These are phyloP conservation scores for Zymoseptoria crescenta DNA, from an alignment of 2,329 filamentous ascomycete species.

Conservation along the genomic window DNA sequence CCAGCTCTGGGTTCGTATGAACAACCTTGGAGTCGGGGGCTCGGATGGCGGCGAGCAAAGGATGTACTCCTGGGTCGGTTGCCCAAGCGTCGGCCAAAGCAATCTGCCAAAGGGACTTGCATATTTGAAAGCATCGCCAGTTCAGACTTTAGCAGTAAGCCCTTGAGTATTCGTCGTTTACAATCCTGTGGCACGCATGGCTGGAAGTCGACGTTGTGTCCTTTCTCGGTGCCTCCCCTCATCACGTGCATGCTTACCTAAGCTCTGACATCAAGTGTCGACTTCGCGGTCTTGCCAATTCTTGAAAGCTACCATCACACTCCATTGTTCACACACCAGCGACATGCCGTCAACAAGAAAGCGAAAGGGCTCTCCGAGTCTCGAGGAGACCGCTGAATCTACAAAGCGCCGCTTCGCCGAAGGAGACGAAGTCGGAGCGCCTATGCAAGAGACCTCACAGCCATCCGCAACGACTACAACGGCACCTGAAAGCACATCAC, in stretches of 20 bases:
- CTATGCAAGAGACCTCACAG: conserved; percentile 7
- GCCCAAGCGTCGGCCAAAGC: too few relatives aligned
- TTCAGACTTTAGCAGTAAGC: too few relatives aligned
- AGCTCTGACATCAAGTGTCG: neutral
- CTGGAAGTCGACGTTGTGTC: neutral
- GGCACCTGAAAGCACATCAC: neutral
- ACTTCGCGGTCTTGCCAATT: neutral
- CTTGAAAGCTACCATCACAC: neutral
- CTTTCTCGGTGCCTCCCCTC: too few relatives aligned
- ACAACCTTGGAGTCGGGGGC: neutral
- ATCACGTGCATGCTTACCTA: neutral
- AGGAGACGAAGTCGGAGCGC: conserved; percentile 8
- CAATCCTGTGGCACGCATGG: too few relatives aligned
- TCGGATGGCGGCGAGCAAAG: neutral
- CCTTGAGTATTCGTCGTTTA: too few relatives aligned
- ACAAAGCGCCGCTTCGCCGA: conserved; percentile 31
- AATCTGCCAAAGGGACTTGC: too few relatives aligned
- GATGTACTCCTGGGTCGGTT: too few relatives aligned
- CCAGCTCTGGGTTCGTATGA: neutral
- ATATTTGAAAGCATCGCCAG: too few relatives aligned
- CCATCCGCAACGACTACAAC: neutral
- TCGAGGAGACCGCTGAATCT: conserved; percentile 26
- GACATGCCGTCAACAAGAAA: conserved; percentile 22
- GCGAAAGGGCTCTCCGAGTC: conserved; percentile 30
- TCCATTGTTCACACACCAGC: neutral